A percentile compares a stretch with the other conserved stretches of the same genome.
These are phyloP conservation scores for Teunomyces kruisii DNA, from an alignment of 805 yeast genomes.

Conservation along the genomic window DNA sequence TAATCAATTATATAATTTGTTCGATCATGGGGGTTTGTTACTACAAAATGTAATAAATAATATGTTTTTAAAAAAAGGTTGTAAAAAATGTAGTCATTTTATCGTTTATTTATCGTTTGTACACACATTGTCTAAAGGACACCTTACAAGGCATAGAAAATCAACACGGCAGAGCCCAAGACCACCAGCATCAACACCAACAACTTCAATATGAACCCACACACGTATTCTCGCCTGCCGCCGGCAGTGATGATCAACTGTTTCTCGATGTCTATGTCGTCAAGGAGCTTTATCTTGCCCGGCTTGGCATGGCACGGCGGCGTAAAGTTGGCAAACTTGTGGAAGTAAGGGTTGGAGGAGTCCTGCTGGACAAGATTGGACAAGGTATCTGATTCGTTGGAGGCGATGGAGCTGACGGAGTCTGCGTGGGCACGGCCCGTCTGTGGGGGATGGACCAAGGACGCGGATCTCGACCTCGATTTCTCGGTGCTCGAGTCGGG, in stretches of 20 bases:
- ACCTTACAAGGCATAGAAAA: conserved; percentile 32
- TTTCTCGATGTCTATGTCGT: conserved; percentile 36
- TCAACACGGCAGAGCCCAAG: conserved; percentile 32
- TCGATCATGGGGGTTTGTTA: not conserved
- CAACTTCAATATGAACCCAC: conserved; percentile 31
- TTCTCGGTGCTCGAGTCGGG: conserved; percentile 8
- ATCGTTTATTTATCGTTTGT: no score
- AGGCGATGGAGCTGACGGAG: conserved; percentile 19
- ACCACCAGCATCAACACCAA: conserved; percentile 28
- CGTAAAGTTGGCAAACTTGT: not conserved
- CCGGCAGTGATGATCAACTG: conserved; percentile 39
- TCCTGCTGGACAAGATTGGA: conserved; percentile 13
- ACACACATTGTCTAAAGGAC: not conserved
- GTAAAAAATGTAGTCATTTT: no score
- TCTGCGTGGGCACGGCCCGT: conserved; percentile 21
- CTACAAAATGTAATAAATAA: no score
- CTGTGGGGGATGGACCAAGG: not conserved
- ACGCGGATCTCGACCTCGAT: conserved; percentile 7
- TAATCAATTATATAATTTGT: not conserved
- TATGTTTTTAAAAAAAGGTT: no score
- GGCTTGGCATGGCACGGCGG: conserved; percentile 7
- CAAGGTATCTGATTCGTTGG: conserved; percentile 10
- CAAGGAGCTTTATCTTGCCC: conserved; percentile 25
- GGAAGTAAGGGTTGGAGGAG: conserved; percentile 4
- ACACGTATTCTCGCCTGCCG: conserved; percentile 33